Conservation (phyloP, 306 rosid species). For the Prunus armeniaca region DNA sequence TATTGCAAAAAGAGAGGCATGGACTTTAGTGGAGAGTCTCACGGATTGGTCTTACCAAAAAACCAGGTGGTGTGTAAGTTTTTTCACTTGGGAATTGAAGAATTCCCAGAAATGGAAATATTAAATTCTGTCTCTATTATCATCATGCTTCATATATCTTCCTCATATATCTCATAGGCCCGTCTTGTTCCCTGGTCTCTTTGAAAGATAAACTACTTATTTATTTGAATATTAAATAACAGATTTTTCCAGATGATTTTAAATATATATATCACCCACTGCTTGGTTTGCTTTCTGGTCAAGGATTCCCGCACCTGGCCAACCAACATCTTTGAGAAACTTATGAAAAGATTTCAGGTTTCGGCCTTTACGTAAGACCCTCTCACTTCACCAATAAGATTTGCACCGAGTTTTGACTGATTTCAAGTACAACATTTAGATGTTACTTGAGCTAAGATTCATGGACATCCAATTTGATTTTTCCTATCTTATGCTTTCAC, state of each 20-base stretch:
- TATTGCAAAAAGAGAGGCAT: slow-evolving; percentile 32
- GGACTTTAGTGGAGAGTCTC: slow-evolving; percentile 33
- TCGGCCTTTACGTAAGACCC: slow-evolving; percentile 4
- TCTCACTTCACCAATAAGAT: not conserved
- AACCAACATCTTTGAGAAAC: slow-evolving; percentile 37
- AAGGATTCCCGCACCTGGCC: slow-evolving; percentile 57
- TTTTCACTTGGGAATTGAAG: slow-evolving; percentile 47
- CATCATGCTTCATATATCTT: not conserved
- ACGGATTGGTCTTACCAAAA: slow-evolving; percentile 36
- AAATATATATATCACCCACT: not conserved
- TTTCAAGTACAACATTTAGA: too few relatives aligned
- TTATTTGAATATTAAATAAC: not conserved
- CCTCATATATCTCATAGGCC: slow-evolving; percentile 33
- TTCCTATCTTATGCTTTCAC: too few relatives aligned
- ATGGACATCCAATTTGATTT: too few relatives aligned
- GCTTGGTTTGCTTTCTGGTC: slow-evolving; percentile 38
- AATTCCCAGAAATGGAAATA: slow-evolving; percentile 36
- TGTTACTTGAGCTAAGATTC: too few relatives aligned
- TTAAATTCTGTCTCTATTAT: slow-evolving; percentile 25
- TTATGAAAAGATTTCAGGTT: slow-evolving; percentile 41
- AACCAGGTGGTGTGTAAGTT: slow-evolving; percentile 26
- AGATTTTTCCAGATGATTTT: too few relatives aligned
- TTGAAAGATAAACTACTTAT: slow-evolving; percentile 17
- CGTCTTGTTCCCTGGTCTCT: slow-evolving; percentile 32
- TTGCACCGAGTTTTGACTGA: not conserved